Evolutionary conservation across 495 filamentous ascomycete genomes (phyloP).

Genomic region (Sabuloglossum arenarium): DNA sequence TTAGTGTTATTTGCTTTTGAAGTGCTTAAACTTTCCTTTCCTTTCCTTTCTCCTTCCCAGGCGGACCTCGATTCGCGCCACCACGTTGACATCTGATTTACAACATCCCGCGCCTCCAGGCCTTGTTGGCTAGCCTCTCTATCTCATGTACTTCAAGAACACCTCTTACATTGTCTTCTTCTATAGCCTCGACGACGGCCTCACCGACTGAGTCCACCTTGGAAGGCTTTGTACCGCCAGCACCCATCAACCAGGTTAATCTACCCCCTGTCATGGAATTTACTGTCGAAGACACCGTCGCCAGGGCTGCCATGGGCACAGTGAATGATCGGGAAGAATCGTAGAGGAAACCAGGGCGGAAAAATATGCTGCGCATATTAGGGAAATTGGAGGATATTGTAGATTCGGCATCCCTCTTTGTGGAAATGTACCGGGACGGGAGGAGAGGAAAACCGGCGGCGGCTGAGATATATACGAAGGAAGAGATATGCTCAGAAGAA

Average conservation of each 20-base stretch:
- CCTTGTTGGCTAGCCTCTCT: conserved; percentile 49
- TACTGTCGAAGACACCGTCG: conserved; percentile 43
- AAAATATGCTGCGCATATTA: conserved; percentile 54
- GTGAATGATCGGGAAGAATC: conserved; percentile 67
- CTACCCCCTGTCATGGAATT: conserved; percentile 55
- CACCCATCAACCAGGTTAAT: conserved; percentile 50
- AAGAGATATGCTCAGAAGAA: conserved; percentile 33
- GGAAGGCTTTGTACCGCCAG: conserved; percentile 66
- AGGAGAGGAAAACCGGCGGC: conserved; percentile 67
- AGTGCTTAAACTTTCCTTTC: no score
- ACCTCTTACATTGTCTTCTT: conserved; percentile 45
- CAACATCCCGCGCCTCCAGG: conserved; percentile 67
- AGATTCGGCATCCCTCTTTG: conserved; percentile 78
- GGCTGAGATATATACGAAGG: conserved; percentile 76
- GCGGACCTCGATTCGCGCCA: no score
- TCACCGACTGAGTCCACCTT: conserved; percentile 72
- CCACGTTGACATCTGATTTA: no score
- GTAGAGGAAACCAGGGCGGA: conserved; percentile 76
- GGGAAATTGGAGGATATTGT: conserved; percentile 52
- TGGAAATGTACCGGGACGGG: conserved; percentile 68
- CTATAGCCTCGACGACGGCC: conserved; percentile 60
- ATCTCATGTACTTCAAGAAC: conserved; percentile 46
- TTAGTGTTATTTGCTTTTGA: no score
- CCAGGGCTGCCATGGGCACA: conserved; percentile 56
- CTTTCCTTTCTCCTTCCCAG: no score